Evolutionary conservation across 2,329 filamentous ascomycete genomes (phyloP).

Genomic region (Neobulgaria alba): DNA sequence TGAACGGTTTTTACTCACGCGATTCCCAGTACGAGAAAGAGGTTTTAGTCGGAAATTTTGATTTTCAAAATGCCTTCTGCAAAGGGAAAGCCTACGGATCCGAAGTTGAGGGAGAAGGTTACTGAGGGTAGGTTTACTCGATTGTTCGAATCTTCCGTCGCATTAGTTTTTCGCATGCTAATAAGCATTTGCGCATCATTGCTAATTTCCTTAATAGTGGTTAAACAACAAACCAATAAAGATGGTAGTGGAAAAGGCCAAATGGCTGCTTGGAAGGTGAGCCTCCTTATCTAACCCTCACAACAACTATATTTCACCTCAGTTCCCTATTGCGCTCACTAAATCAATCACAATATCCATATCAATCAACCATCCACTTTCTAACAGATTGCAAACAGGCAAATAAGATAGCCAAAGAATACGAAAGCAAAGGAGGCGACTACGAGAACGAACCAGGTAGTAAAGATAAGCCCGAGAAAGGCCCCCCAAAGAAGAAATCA

Average conservation of each 20-base stretch:
- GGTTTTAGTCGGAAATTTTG: no score
- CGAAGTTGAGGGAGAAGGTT: conserved; percentile 35
- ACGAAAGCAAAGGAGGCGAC: conserved; percentile 32
- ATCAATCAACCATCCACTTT: no score
- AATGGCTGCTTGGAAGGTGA: conserved; percentile 39
- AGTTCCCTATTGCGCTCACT: no score
- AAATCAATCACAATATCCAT: no score
- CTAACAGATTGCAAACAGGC: conserved; percentile 22
- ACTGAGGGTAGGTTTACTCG: conserved; percentile 33
- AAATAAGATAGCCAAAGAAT: conserved; percentile 34
- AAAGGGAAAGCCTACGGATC: conserved; percentile 38
- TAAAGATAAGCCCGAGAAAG: conserved; percentile 37
- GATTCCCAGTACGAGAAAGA: no score
- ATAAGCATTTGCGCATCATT: no score
- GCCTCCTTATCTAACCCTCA: not conserved
- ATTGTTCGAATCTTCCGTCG: no score
- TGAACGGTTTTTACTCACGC: no score
- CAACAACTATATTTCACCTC: not conserved
- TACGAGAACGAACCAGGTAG: conserved; percentile 35
- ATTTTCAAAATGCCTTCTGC: conserved; percentile 31
- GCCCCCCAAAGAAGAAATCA: conserved; percentile 31
- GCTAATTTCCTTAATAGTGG: conserved; percentile 22
- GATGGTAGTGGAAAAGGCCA: conserved; percentile 37
- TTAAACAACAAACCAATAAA: conserved; percentile 37
- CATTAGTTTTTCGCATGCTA: no score